Conservation (phyloP, 2,329 filamentous ascomycete genomes). For the Penicillium sp. region DNA sequence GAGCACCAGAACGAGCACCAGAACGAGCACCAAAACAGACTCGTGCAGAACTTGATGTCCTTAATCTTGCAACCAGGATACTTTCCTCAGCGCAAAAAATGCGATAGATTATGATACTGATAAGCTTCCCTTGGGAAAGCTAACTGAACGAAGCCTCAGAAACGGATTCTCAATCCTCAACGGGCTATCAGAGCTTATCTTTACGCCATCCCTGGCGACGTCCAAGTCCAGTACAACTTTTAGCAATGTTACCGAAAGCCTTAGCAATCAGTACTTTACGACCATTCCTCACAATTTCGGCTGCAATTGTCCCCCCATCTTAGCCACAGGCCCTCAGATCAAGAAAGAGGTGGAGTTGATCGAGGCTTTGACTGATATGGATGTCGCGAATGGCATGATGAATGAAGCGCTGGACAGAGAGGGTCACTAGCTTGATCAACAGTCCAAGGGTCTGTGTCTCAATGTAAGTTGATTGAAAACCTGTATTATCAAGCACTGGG, state of each 20-base stretch:
- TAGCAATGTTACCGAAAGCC: conserved; percentile 56
- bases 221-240: conserved; percentile 48
- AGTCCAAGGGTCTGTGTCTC: conserved; percentile 74
- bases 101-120: conserved; percentile 53
- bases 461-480: conserved; percentile 45
- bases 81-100: conserved; percentile 63
- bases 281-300: conserved; percentile 83
- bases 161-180: conserved; percentile 78
- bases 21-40: no score
- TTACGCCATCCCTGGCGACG: conserved; percentile 54
- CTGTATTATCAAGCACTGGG: no score
- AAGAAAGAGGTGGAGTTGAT: conserved; percentile 80
- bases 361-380: conserved; percentile 83
- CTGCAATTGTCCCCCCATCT: conserved; percentile 71
- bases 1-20: no score
- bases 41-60: conserved; percentile 71
- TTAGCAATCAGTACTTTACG: conserved; percentile 81
- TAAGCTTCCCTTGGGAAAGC: conserved; percentile 81
- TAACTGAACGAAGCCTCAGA: conserved; percentile 77
- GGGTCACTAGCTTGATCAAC: conserved; percentile 70
- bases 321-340: conserved; percentile 60
- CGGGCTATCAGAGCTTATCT: conserved; percentile 70
- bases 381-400: conserved; percentile 77
- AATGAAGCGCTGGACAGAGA: conserved; percentile 63
- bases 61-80: conserved; percentile 82